Conservation (phyloP, 1,284 basidiomycete genomes). For the Ceratobasidium sp. region DNA sequence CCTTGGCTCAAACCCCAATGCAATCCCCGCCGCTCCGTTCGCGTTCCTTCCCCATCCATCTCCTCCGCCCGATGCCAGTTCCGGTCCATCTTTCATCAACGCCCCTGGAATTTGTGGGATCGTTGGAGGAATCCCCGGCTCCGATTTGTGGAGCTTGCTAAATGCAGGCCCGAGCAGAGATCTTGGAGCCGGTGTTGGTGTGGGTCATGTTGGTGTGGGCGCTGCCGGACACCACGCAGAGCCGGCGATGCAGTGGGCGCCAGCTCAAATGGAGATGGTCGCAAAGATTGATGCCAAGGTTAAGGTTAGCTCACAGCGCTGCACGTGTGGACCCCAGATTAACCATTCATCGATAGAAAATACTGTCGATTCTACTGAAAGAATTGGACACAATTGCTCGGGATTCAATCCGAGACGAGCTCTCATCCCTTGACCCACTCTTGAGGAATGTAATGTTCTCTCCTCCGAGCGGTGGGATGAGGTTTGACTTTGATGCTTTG, state of each 20-base stretch:
- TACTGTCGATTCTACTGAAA: slow-evolving; percentile 73
- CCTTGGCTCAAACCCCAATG: slow-evolving; percentile 34
- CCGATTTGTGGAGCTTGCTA: slow-evolving; percentile 33
- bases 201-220: slow-evolving; percentile 26
- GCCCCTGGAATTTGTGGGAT: slow-evolving; percentile 33
- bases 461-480: slow-evolving; percentile 21
- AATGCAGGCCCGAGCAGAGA: slow-evolving; percentile 31
- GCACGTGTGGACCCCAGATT: slow-evolving; percentile 6
- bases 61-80: slow-evolving; percentile 25
- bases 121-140: slow-evolving; percentile 25
- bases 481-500: slow-evolving; percentile 25
- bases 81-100: slow-evolving; percentile 1
- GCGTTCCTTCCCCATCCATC: slow-evolving; percentile 33
- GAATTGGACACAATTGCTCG: slow-evolving; percentile 82
- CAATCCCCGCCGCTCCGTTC: slow-evolving; percentile 23
- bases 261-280: slow-evolving; percentile 62
- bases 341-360: slow-evolving; percentile 63
- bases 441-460: slow-evolving; percentile 60
- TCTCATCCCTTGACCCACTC: slow-evolving; percentile 77
- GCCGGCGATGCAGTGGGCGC: slow-evolving; percentile 43
- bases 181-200: slow-evolving; percentile 9
- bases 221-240: slow-evolving; percentile 36
- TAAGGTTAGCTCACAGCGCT: slow-evolving; percentile 63
- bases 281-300: slow-evolving; percentile 80
- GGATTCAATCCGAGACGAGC: slow-evolving; percentile 77